phyloP scores from a whole-genome alignment of 345 rosid species.

The Orychophragmus violaceus region DNA sequence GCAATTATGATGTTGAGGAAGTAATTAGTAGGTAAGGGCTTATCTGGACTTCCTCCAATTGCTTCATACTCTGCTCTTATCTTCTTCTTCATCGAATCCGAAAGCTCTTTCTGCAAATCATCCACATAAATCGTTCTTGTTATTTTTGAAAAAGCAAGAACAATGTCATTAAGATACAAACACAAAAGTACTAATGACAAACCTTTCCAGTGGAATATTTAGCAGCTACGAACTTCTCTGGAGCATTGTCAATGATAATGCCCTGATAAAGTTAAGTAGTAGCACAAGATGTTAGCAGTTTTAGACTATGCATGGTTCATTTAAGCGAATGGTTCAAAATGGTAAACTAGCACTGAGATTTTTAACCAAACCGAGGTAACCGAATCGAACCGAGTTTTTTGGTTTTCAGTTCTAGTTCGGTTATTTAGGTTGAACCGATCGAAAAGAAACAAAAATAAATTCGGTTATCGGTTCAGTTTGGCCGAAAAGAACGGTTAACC shows the following conservation, averaged over 20 bases:
- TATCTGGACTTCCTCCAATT: constrained; percentile 76
- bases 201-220: constrained; percentile 86
- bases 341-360: too few species aligned
- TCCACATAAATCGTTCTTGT: not conserved
- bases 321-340: not conserved
- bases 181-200: not conserved
- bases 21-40: constrained; percentile 67
- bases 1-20: constrained; percentile 75
- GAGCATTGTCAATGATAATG: constrained; percentile 45
- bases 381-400: too few species aligned
- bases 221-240: constrained; percentile 87
- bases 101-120: constrained; percentile 66
- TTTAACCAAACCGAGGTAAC: too few species aligned
- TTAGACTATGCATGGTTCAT: not conserved
- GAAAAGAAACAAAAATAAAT: too few species aligned
- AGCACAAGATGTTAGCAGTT: not conserved
- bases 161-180: not conserved
- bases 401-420: too few species aligned
- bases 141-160: not conserved
- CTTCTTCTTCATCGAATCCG: constrained; percentile 89
- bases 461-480: too few species aligned
- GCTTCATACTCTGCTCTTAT: constrained; percentile 78
- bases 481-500: too few species aligned
- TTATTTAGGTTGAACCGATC: too few species aligned
- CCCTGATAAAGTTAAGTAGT: constrained; percentile 46